Evolutionary conservation across 805 yeast species (phyloP), one percentile per base, ranked within the genome.

Genomic region (Lachancea meyersii): DNA sequence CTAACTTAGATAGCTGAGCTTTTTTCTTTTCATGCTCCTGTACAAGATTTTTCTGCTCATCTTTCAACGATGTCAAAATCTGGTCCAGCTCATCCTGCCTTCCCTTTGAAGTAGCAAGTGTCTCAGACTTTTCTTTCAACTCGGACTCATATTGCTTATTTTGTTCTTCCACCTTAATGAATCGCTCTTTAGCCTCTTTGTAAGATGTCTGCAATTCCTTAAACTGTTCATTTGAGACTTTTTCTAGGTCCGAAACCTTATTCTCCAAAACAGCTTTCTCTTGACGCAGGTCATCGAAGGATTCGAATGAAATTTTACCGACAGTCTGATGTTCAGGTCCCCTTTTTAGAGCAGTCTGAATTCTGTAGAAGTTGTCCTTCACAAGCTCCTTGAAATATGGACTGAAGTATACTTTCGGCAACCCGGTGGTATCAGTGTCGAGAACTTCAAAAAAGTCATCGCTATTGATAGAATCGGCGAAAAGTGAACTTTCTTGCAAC

Each of bases 321-420:
- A 72, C 69, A 0, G 97, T 95, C 52, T 86, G 94, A 34, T 73
- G 60, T 5, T 71, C 65, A 0, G 97, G 95, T 52, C 80, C 86
- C 48, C 79, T 82, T 27, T 79, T 79, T 27, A 91, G 64, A 0
- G 95, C 81, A 35, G 79, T 73, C 48, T 74, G 75, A 21, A 93
- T 76, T 45, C 96, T 71, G 23, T 70, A 62, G 48, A 73, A 77
- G 53, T 86, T 83, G 2, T 83, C 93, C 48, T 79, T 79, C 33
- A 93, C 65, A 40, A 88, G 65, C 3, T 66, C 67, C 3, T 85
- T 79, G 57, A 86, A 86, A 2, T 71, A 63, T 0, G 74, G 58
- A 45, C 80, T 82, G 55, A 93, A 82, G 53, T 75, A 87, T 1
- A 91, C 83, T 45, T 79, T 77, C 0, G 97, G 98, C 32, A 91